A percentile compares a stretch with the other conserved stretches of the same genome.
phyloP scores from a whole-genome alignment of 176 grass and related monocot species.

The Zea mays region Zm-B73-REFERENCE-NAM-5.0 NC_050100.1:174648501-174649000 shows the following conservation, averaged over 20 bases:
- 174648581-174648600: conserved; percentile 51
- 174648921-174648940: conserved; percentile 65
- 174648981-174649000: conserved; percentile 49
- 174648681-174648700: conserved; percentile 7
- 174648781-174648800: conserved; percentile 79
- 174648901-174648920: conserved; percentile 40
- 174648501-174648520: conserved; percentile 32
- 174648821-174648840: conserved; percentile 39
- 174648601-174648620: conserved; percentile 34
- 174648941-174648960: conserved; percentile 39
- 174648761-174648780: conserved; percentile 89
- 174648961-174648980: conserved; percentile 12
- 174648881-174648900: conserved; percentile 29
- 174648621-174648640: conserved; percentile 36
- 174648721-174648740: conserved; percentile 22
- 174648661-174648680: conserved; percentile 36
- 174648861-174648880: conserved; percentile 25
- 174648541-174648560: conserved; percentile 42
- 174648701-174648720: background rate
- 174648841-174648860: conserved; percentile 28
- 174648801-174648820: conserved; percentile 64
- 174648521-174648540: conserved; percentile 38
- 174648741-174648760: conserved; percentile 86
- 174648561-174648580: conserved; percentile 25
- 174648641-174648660: conserved; percentile 35